These are phyloP conservation scores for Vaccinium macrocarpon DNA, from an alignment of 148 eudicot genomes.

Conservation along the genomic window DNA sequence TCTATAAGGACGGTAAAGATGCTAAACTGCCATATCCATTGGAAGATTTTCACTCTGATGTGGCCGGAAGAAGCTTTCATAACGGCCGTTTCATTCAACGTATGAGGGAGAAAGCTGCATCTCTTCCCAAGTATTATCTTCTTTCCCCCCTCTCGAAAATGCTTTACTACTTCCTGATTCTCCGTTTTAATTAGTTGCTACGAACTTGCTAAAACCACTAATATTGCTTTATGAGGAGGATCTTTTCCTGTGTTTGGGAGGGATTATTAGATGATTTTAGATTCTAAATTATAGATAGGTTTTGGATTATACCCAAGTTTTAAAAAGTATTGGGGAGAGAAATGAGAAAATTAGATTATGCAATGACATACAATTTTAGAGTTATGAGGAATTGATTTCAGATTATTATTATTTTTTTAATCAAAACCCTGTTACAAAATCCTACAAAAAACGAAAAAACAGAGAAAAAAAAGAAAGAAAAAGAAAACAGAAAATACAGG, in stretches of 20 bases:
- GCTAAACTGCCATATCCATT: constrained; percentile 63
- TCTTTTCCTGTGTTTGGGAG: background rate
- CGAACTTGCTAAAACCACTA: background rate
- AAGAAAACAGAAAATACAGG: too few relatives aligned
- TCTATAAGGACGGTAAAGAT: constrained; percentile 65
- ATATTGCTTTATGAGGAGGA: background rate
- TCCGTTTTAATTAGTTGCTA: background rate
- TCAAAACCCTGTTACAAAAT: too few relatives aligned
- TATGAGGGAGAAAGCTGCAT: constrained; percentile 63
- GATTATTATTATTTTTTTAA: too few relatives aligned
- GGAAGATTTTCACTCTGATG: constrained; percentile 50
- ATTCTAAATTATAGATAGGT: background rate
- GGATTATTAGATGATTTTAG: background rate
- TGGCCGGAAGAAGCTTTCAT: constrained; percentile 80
- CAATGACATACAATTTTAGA: background rate
- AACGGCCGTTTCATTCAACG: constrained; percentile 78
- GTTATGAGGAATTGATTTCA: too few relatives aligned
- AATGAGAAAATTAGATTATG: background rate
- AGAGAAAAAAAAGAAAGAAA: too few relatives aligned
- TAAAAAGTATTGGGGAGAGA: background rate
- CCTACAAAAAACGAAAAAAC: too few relatives aligned
- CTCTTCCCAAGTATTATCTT: constrained; percentile 53
- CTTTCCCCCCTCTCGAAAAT: background rate
- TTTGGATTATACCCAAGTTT: background rate
- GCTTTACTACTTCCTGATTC: background rate